phyloP scores from a whole-genome alignment of 2,329 filamentous ascomycete genomes.

The Ilyonectria robusta region DNA sequence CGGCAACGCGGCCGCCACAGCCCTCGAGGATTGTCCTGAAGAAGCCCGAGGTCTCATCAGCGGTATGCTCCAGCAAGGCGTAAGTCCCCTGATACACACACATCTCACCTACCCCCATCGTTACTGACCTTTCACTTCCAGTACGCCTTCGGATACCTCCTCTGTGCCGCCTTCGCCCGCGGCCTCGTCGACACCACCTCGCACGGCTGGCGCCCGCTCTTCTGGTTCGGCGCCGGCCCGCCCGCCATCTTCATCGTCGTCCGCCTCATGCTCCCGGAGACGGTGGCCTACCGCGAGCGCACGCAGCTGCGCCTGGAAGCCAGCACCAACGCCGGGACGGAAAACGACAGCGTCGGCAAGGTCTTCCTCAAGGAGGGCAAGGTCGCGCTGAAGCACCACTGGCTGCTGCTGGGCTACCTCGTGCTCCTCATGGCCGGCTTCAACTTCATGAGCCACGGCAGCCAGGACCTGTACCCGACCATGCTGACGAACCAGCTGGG shows the following conservation, averaged over 20 bases:
- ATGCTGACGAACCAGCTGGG: conserved; percentile 70
- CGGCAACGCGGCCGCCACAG: conserved; percentile 84
- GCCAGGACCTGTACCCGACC: conserved; percentile 74
- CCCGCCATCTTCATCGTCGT: conserved; percentile 86
- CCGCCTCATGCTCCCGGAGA: conserved; percentile 85
- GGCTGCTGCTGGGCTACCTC: conserved; percentile 84
- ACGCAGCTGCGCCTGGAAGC: conserved; percentile 70
- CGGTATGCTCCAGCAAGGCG: conserved; percentile 82
- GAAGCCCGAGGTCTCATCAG: conserved; percentile 81
- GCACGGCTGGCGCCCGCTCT: conserved; percentile 87
- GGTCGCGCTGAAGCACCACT: conserved; percentile 83
- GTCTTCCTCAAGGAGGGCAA: conserved; percentile 83
- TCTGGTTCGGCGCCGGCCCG: conserved; percentile 89
- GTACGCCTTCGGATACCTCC: conserved; percentile 77
- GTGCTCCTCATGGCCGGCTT: conserved; percentile 92
- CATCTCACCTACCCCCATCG: rapidly evolving
- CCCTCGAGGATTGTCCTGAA: conserved; percentile 79
- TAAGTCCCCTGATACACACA: conserved; percentile 41
- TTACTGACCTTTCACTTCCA: conserved; percentile 36
- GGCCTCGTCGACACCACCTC: conserved; percentile 82
- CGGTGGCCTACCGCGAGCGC: conserved; percentile 78
- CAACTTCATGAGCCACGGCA: conserved; percentile 91
- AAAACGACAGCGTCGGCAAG: conserved; percentile 51
- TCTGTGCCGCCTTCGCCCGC: conserved; percentile 70
- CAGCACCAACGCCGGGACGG: conserved; percentile 21